Conservation (phyloP, 2,329 filamentous ascomycete species). For the Cladophialophora exuberans region DNA sequence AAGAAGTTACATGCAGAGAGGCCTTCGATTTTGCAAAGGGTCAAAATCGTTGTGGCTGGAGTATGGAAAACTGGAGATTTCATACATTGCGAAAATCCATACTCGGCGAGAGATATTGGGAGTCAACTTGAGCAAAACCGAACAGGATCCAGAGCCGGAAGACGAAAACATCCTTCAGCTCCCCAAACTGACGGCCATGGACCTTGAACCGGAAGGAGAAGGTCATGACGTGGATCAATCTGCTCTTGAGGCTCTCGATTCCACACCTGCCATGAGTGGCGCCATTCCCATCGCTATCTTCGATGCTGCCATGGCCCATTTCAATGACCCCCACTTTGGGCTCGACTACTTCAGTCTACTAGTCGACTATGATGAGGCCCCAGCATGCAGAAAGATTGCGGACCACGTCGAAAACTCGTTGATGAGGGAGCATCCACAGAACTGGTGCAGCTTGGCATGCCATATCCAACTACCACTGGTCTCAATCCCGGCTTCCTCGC, state of each 20-base stretch:
- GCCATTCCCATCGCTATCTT: constrained; percentile 93
- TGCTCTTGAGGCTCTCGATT: constrained; percentile 65
- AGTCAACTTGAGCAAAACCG: constrained; percentile 50
- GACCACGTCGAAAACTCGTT: constrained; percentile 73
- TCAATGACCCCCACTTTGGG: constrained; percentile 67
- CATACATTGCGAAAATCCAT: constrained; percentile 83
- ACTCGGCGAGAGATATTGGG: constrained; percentile 71
- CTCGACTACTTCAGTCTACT: constrained; percentile 83
- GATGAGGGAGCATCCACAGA: constrained; percentile 60
- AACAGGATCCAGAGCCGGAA: constrained; percentile 41
- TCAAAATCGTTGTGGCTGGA: constrained; percentile 80
- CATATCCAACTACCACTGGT: constrained; percentile 72
- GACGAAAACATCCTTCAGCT: constrained; percentile 62
- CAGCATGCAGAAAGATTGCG: constrained; percentile 68
- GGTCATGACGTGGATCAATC: constrained; percentile 57
- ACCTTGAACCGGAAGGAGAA: constrained; percentile 59
- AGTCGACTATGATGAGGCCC: constrained; percentile 67
- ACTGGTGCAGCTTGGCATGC: constrained; percentile 69
- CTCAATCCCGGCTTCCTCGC: constrained; percentile 64
- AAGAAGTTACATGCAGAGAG: constrained; percentile 83
- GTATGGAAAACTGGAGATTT: constrained; percentile 89
- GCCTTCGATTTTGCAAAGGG: constrained; percentile 82
- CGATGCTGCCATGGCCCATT: constrained; percentile 79
- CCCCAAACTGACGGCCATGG: constrained; percentile 64
- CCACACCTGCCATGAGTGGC: constrained; percentile 84